Evolutionary conservation across 139 green algal species (phyloP).

Genomic region (Chlorella sp.): DNA sequence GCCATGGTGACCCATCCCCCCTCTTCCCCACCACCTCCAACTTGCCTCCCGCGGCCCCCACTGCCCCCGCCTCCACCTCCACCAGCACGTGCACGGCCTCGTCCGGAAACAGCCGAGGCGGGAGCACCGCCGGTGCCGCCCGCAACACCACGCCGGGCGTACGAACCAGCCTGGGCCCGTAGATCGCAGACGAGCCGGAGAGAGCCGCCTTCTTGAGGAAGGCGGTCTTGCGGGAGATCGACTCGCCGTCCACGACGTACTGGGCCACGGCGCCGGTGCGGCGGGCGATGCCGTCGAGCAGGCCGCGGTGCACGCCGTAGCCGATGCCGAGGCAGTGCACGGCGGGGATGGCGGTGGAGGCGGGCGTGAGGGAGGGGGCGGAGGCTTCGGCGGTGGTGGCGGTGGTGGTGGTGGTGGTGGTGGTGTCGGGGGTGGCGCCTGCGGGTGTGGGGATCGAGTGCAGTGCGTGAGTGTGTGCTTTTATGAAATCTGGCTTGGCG

Average conservation of each 20-base stretch:
- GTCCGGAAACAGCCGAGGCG: conserved; percentile 18
- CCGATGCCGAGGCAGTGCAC: conserved; percentile 34
- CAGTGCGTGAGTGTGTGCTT: no score
- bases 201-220: conserved; percentile 21
- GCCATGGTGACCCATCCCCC: neutral
- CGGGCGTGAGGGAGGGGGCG: no score
- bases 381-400: no score
- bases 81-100: conserved; percentile 25
- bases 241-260: conserved; percentile 31
- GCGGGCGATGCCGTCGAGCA: conserved; percentile 27
- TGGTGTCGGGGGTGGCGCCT: no score
- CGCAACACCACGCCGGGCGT: conserved; percentile 4
- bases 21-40: neutral
- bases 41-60: no score
- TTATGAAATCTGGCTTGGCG: no score
- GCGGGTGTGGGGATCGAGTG: no score
- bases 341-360: no score
- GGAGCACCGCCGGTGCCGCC: conserved; percentile 16
- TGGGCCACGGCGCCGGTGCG: conserved; percentile 11
- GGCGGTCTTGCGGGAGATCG: conserved; percentile 20
- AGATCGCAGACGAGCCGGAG: neutral
- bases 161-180: neutral
- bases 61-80: conserved; percentile 14
- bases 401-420: no score
- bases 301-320: conserved; percentile 25